Evolutionary conservation across 2,329 filamentous ascomycete species (phyloP).

Genomic region (Epichloe sp.): DNA sequence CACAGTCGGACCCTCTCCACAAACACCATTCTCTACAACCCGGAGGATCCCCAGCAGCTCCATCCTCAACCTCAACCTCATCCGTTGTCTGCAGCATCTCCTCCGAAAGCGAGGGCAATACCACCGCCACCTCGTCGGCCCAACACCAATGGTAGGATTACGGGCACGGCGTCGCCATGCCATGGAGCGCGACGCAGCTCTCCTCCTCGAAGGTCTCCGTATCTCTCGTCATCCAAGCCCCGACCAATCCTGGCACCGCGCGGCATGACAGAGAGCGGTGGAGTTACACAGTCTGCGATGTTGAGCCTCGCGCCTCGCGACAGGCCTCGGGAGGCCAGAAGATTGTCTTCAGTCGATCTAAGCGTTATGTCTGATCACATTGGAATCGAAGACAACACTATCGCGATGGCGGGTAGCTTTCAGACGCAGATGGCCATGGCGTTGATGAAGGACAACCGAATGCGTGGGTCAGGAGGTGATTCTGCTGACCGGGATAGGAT

Average conservation of each 20-base stretch:
- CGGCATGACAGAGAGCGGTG: constrained; percentile 21
- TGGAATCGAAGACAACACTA: constrained; percentile 46
- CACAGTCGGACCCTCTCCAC: constrained; percentile 68
- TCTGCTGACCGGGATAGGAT: constrained; percentile 49
- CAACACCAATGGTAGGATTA: constrained; percentile 23
- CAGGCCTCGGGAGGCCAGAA: constrained; percentile 25
- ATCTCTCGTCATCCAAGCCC: constrained; percentile 35
- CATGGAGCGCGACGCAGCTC: constrained; percentile 28
- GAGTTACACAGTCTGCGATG: constrained; percentile 31
- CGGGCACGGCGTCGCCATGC: constrained; percentile 18
- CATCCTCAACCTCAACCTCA: constrained; percentile 14
- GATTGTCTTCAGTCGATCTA: constrained; percentile 53
- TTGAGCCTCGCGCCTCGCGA: constrained; percentile 35
- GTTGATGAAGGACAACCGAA: constrained; percentile 42
- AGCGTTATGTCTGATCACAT: constrained; percentile 60
- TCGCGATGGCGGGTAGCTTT: constrained; percentile 60
- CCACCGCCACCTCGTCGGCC: constrained; percentile 19
- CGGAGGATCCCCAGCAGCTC: constrained; percentile 33
- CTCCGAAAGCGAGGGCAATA: constrained; percentile 14
- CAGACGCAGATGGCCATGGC: constrained; percentile 70
- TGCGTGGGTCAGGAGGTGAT: constrained; percentile 31
- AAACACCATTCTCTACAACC: constrained; percentile 76
- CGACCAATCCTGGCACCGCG: constrained; percentile 41
- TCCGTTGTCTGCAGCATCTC: constrained; percentile 31
- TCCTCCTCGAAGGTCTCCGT: constrained; percentile 32